phyloP scores from a whole-genome alignment of 768 basidiomycete genomes.

The Punctularia strigosozonata region DNA sequence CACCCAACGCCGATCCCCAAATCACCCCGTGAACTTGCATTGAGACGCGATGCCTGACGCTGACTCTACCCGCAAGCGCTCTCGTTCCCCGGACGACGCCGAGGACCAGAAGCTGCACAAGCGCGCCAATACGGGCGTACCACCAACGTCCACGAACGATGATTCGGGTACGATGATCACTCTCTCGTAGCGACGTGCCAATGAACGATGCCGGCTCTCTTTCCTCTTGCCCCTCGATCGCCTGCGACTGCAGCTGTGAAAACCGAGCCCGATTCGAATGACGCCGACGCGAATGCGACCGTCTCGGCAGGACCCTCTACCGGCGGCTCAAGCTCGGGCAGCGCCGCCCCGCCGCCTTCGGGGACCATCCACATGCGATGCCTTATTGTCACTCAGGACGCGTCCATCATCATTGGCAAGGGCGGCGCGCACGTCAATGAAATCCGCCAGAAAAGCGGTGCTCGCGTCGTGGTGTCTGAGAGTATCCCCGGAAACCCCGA shows the following conservation, averaged over 20 bases:
- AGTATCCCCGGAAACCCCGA: slow-evolving; percentile 99
- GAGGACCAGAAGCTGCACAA: slow-evolving; percentile 74
- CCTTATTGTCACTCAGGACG: slow-evolving; percentile 97
- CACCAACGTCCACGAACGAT: slow-evolving; percentile 41
- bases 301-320: slow-evolving; percentile 44
- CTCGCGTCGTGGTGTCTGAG: slow-evolving; percentile 94
- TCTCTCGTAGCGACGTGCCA: slow-evolving; percentile 28
- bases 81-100: slow-evolving; percentile 70
- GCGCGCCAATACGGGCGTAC: slow-evolving; percentile 68
- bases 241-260: no score
- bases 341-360: slow-evolving; percentile 43
- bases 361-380: slow-evolving; percentile 95
- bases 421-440: slow-evolving; percentile 95
- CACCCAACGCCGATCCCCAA: slow-evolving; percentile 25
- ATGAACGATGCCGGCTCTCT: slow-evolving; percentile 35
- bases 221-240: slow-evolving; percentile 21
- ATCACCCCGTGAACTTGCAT: slow-evolving; percentile 7
- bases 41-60: slow-evolving; percentile 71
- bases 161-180: slow-evolving; percentile 26
- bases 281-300: slow-evolving; percentile 26
- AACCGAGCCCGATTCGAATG: no score
- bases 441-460: slow-evolving; percentile 95
- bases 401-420: slow-evolving; percentile 97
- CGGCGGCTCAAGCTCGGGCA: no score
- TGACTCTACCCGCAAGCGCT: slow-evolving; percentile 77